A percentile compares a stretch with the other conserved stretches of the same genome.
Evolutionary conservation across 768 basidiomycete genomes (phyloP).

Genomic region (Albatrellus ellisii): DNA sequence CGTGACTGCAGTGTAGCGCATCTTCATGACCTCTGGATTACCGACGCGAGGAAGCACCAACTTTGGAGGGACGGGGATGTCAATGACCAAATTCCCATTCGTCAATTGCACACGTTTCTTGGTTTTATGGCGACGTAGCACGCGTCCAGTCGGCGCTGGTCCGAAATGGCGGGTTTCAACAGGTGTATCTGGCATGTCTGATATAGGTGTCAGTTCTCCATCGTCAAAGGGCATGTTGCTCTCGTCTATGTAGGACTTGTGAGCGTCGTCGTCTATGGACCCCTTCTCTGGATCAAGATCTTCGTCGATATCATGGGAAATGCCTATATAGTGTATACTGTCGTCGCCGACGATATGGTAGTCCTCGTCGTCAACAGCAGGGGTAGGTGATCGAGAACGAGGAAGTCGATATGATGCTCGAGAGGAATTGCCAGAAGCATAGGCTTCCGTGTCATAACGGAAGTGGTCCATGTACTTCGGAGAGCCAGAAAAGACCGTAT

Average conservation of each 20-base stretch:
- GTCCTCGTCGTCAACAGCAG: slow-evolving; percentile 60
- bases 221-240: slow-evolving; percentile 4
- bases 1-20: slow-evolving; percentile 80
- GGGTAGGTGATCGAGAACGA: slow-evolving; percentile 67
- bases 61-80: slow-evolving; percentile 74
- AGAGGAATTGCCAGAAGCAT: slow-evolving; percentile 46
- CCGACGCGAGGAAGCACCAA: slow-evolving; percentile 63
- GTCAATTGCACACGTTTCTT: slow-evolving; percentile 78
- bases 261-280: slow-evolving; percentile 12
- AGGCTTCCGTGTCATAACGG: slow-evolving; percentile 52
- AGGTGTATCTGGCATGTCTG: slow-evolving; percentile 28
- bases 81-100: slow-evolving; percentile 80
- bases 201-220: slow-evolving; percentile 21
- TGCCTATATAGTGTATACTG: slow-evolving; percentile 41
- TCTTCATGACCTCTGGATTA: slow-evolving; percentile 59
- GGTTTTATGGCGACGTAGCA: slow-evolving; percentile 53
- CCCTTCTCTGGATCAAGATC: slow-evolving; percentile 14
- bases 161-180: slow-evolving; percentile 74
- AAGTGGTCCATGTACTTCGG: slow-evolving; percentile 40
- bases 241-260: slow-evolving; percentile 11
- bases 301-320: slow-evolving; percentile 11
- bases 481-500: slow-evolving; percentile 14
- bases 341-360: slow-evolving; percentile 46
- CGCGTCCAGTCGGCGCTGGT: slow-evolving; percentile 72
- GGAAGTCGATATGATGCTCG: slow-evolving; percentile 35